These are phyloP conservation scores for Theileria equi DNA, from an alignment of 169 alveolate genomes.

Conservation along the genomic window DNA sequence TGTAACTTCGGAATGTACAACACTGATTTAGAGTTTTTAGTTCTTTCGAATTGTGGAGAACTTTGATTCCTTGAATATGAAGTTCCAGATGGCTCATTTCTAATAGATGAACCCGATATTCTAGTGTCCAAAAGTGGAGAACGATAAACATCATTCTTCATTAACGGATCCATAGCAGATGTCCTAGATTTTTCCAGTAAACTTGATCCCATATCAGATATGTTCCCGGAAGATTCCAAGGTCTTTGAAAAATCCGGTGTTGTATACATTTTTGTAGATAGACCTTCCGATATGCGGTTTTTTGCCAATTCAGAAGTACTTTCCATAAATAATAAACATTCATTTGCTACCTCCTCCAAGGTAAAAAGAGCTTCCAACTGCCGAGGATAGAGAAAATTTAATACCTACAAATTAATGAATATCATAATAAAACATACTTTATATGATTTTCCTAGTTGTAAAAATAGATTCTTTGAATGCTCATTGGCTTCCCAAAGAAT, in stretches of 20 bases:
- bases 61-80: not conserved
- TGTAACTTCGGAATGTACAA: constrained; percentile 55
- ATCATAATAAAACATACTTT: not conserved
- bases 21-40: not conserved
- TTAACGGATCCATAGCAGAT: too few species aligned
- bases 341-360: constrained; percentile 55
- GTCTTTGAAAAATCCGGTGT: too few species aligned
- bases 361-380: constrained; percentile 63
- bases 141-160: too few species aligned
- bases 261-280: too few species aligned
- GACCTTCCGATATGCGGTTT: too few species aligned
- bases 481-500: constrained; percentile 66
- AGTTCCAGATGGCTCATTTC: too few species aligned
- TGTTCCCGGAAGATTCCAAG: too few species aligned
- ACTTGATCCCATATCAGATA: too few species aligned
- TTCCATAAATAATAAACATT: constrained; percentile 15
- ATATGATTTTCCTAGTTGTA: constrained; percentile 55
- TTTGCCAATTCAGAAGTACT: too few species aligned
- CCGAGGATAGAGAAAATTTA: constrained; percentile 51
- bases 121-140: too few species aligned
- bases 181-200: too few species aligned
- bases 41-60: not conserved
- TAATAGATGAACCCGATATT: too few species aligned
- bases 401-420: constrained; percentile 5
- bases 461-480: constrained; percentile 57